Percentiles rank a stretch among this genome's conserved stretches.
Conservation (phyloP, 2,329 filamentous ascomycete genomes). For the Furcasterigmium furcatum region DNA sequence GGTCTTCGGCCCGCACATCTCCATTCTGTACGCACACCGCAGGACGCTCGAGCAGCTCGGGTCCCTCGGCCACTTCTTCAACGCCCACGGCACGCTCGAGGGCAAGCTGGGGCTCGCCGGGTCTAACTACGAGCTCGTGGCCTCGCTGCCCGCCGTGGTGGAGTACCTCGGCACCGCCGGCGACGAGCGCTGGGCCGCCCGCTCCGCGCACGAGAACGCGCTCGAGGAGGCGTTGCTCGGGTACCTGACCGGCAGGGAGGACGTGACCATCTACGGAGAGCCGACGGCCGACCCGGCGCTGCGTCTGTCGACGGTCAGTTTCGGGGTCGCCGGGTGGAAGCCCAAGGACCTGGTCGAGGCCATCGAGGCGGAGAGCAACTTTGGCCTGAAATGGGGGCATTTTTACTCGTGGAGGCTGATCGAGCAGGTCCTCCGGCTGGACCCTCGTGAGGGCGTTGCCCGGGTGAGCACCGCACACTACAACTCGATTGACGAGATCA, state of each 20-base stretch:
- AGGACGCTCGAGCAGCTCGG: constrained; percentile 51
- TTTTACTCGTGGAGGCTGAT: constrained; percentile 67
- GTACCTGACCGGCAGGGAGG: constrained; percentile 50
- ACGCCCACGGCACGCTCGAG: constrained; percentile 53
- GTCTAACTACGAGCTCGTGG: constrained; percentile 67
- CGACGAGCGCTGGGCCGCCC: constrained; percentile 41
- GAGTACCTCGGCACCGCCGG: constrained; percentile 51
- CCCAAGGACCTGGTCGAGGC: constrained; percentile 58
- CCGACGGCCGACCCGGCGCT: constrained; percentile 38
- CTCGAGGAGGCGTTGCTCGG: constrained; percentile 57
- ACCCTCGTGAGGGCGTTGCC: constrained; percentile 56
- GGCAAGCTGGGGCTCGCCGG: constrained; percentile 67
- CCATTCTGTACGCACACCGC: constrained; percentile 64
- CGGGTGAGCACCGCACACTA: constrained; percentile 73
- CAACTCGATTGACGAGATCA: constrained; percentile 64
- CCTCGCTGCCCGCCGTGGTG: constrained; percentile 58
- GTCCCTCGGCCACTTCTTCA: constrained; percentile 66
- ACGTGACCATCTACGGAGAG: constrained; percentile 59
- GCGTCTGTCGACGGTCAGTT: constrained; percentile 66
- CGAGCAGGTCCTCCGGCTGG: constrained; percentile 55
- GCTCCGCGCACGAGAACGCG: constrained; percentile 56
- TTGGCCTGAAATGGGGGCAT: constrained; percentile 63
- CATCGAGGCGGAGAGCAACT: constrained; percentile 55
- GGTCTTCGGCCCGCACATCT: constrained; percentile 73
- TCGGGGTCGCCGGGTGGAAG: constrained; percentile 53